These are phyloP conservation scores for Xylaria grammica DNA, from an alignment of 495 filamentous ascomycete genomes.

Conservation along the genomic window DNA sequence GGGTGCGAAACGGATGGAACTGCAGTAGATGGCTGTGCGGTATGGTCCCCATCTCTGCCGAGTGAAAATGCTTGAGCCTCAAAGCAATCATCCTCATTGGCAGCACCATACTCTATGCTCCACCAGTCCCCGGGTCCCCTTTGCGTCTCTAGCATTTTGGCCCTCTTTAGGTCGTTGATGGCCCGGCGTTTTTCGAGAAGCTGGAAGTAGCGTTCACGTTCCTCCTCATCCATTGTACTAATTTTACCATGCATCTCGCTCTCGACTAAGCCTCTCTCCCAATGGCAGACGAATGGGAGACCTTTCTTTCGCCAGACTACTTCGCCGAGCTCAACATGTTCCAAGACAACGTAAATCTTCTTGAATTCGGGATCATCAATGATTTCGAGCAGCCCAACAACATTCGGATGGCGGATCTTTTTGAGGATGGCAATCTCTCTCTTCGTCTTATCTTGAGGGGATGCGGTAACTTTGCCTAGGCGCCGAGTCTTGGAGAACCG, in stretches of 20 bases:
- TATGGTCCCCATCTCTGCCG: conserved; percentile 38
- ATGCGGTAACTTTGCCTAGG: conserved; percentile 71
- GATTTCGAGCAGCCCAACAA: conserved; percentile 93
- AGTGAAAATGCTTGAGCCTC: conserved; percentile 44
- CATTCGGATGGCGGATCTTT: conserved; percentile 93
- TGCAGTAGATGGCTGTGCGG: conserved; percentile 23
- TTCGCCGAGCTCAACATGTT: conserved; percentile 92
- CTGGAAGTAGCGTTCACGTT: conserved; percentile 66
- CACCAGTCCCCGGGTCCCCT: conserved; percentile 64
- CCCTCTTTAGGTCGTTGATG: conserved; percentile 61
- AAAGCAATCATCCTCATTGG: conserved; percentile 59
- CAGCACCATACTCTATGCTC: conserved; percentile 82
- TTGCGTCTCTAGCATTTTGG: conserved; percentile 41
- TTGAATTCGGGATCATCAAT: conserved; percentile 95
- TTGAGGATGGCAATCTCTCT: conserved; percentile 97
- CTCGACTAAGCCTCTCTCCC: conserved; percentile 80
- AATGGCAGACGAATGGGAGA: conserved; percentile 73
- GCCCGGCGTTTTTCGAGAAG: conserved; percentile 61
- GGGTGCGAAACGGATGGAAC: conserved; percentile 36
- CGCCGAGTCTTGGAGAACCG: conserved; percentile 91
- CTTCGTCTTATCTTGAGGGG: conserved; percentile 90
- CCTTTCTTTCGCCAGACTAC: conserved; percentile 91
- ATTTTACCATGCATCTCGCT: conserved; percentile 68
- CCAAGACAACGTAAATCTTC: conserved; percentile 97
- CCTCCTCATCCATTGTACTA: conserved; percentile 52